Conservation (phyloP, 345 rosid genomes). For the Salix dunnii region DNA sequence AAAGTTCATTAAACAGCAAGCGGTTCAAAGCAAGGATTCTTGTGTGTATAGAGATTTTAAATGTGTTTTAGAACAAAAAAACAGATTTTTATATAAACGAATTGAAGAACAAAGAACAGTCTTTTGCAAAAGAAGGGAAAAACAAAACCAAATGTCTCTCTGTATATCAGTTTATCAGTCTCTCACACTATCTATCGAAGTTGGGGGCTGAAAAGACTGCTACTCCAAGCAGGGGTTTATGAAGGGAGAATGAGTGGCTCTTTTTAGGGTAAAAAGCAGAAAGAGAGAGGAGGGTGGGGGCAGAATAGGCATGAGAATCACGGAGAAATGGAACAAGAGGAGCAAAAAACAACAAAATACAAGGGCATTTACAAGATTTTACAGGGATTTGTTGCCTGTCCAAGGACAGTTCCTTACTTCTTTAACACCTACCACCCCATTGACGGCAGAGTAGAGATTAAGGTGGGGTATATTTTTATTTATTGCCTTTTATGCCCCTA, state of each 20-base stretch:
- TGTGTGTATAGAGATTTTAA: background rate
- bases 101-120: slow-evolving; percentile 28
- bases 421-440: background rate
- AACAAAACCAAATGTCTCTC: slow-evolving; percentile 10
- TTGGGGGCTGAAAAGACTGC: slow-evolving; percentile 37
- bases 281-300: background rate
- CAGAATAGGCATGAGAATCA: slow-evolving; percentile 3
- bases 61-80: background rate
- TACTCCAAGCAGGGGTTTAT: slow-evolving; percentile 31
- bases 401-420: background rate
- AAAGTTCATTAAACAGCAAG: slow-evolving; percentile 13
- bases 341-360: background rate
- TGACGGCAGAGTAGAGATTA: background rate
- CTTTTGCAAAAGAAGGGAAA: slow-evolving; percentile 8
- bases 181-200: slow-evolving; percentile 9
- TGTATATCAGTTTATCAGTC: background rate
- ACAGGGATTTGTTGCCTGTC: background rate
- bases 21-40: slow-evolving; percentile 8
- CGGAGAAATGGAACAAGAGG: background rate
- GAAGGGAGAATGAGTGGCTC: slow-evolving; percentile 40
- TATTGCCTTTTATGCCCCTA: background rate
- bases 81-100: slow-evolving; percentile 22
- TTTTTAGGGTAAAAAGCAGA: slow-evolving; percentile 38
- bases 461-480: background rate
- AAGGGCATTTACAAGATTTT: slow-evolving; percentile 26